Evolutionary conservation across 2,329 filamentous ascomycete genomes (phyloP).

Genomic region (Coniochaeta sp.): DNA sequence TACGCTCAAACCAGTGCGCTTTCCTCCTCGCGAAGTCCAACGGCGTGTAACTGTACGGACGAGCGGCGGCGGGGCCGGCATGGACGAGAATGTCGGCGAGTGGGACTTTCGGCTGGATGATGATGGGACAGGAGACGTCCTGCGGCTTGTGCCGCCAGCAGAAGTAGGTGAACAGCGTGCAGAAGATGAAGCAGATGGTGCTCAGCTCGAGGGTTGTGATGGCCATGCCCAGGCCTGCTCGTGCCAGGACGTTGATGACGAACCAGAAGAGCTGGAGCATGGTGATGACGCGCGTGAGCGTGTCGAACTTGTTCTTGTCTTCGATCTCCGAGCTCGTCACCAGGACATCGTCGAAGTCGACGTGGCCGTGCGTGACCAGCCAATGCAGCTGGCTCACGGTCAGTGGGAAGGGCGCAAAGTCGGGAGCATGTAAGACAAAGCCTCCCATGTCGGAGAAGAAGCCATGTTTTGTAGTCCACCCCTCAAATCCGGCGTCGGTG

Average conservation of each 20-base stretch:
- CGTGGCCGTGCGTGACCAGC: constrained; percentile 10
- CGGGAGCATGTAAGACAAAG: constrained; percentile 12
- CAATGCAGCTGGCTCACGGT: constrained; percentile 13
- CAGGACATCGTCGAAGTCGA: constrained; percentile 7
- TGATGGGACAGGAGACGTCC: neutral
- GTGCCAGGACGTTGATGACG: neutral
- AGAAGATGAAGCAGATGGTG: neutral
- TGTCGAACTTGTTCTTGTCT: constrained; percentile 17
- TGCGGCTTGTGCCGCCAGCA: neutral
- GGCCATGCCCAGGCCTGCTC: neutral
- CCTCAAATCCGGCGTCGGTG: constrained; percentile 8
- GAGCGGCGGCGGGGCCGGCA: neutral
- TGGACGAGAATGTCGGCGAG: neutral
- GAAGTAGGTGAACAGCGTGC: neutral
- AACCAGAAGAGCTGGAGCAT: constrained; percentile 11
- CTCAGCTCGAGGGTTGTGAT: neutral
- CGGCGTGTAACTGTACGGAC: neutral
- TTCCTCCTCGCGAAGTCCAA: neutral
- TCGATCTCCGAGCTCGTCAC: constrained; percentile 11
- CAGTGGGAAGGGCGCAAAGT: constrained; percentile 13
- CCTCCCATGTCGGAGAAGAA: constrained; percentile 22
- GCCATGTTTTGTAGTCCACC: constrained; percentile 16
- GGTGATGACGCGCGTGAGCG: constrained; percentile 12
- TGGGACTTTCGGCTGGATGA: neutral
- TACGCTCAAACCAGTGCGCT: neutral